Base-by-base conservation (phyloP, 306 rosid genomes). In the Rosa chinensis region DNA sequence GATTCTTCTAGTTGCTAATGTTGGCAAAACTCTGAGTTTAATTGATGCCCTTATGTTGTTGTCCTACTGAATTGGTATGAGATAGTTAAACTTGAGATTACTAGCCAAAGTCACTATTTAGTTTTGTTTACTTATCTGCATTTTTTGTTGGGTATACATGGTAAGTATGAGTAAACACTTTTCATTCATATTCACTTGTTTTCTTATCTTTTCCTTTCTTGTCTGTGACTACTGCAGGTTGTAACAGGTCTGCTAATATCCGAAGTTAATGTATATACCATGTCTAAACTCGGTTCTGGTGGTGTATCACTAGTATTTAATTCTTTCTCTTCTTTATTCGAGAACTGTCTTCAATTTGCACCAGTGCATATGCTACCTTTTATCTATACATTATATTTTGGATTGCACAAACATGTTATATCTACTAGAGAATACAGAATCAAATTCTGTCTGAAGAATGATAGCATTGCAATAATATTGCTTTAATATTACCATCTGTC, bases 251-350 rank as follows among this genome's bases (percentile, higher is more conserved):
- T 91, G 74, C 90, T 91, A 58, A 21, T 93, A 71, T 93, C 97
- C 73, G 92, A 90, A 93, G 97, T 88, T 32, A 93, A 91, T 77
- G 89, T 91, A 50, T 88, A 85, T 79, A 91, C 97, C 70, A 91
- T 93, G 97, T 84, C 92, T 62, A 90, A 93, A 80, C 88, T 91
- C 37, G 97, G 97, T 83, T 93, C 96, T 56, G 90, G 90, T 44
- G 88, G 96, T 2, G 92, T 93, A 47, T 93, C 96, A 64, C 50
- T 91, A 88, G 96, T 93, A 87, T 80, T 72, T 72, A 18, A 67
- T 53, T 83, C 72, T 70, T 53, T 47, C 43, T 67, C 66, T 70
- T 16, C 8, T 32, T 32, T 32, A 32, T 1, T 32, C 35, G 1
- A 32, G 1, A 32, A 32, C 35, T 32, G 35, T 32, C 35, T 32